Percentiles rank a stretch among this genome's conserved stretches.
These are phyloP conservation scores for Sutorius eximius DNA, from an alignment of 1,284 basidiomycete genomes.

Conservation along the genomic window DNA sequence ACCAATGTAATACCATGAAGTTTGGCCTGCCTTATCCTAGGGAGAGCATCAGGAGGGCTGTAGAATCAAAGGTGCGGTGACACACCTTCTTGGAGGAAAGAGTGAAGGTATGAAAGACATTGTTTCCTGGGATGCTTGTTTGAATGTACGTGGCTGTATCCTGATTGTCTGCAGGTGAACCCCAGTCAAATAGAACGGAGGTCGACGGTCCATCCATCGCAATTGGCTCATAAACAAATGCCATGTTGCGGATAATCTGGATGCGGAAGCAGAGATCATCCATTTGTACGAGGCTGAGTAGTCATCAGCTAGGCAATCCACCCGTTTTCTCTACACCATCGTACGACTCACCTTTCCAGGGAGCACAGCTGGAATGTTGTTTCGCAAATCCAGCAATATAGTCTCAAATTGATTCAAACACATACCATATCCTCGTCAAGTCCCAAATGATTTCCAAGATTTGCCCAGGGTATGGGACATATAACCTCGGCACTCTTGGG, in stretches of 20 bases:
- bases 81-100: slow-evolving; percentile 44
- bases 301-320: not conserved
- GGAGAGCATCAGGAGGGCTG: not conserved
- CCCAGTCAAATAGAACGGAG: slow-evolving; percentile 56
- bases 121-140: slow-evolving; percentile 15
- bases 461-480: slow-evolving; percentile 31
- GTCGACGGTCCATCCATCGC: slow-evolving; percentile 45
- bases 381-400: not conserved
- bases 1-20: slow-evolving; percentile 47
- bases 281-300: slow-evolving; percentile 34
- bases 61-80: not conserved
- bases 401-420: not conserved
- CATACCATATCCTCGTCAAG: slow-evolving; percentile 32
- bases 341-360: slow-evolving; percentile 27
- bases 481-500: slow-evolving; percentile 30
- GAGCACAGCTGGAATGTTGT: slow-evolving; percentile 29
- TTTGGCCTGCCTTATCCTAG: slow-evolving; percentile 33
- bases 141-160: slow-evolving; percentile 38
- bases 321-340: not conserved
- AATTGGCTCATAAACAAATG: slow-evolving; percentile 54
- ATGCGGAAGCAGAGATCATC: slow-evolving; percentile 40
- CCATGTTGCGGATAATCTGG: slow-evolving; percentile 38
- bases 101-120: slow-evolving; percentile 47
- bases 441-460: slow-evolving; percentile 16
- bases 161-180: slow-evolving; percentile 35